Conservation (phyloP, 2,329 filamentous ascomycete genomes). For the Venturia oleaginea region DNA sequence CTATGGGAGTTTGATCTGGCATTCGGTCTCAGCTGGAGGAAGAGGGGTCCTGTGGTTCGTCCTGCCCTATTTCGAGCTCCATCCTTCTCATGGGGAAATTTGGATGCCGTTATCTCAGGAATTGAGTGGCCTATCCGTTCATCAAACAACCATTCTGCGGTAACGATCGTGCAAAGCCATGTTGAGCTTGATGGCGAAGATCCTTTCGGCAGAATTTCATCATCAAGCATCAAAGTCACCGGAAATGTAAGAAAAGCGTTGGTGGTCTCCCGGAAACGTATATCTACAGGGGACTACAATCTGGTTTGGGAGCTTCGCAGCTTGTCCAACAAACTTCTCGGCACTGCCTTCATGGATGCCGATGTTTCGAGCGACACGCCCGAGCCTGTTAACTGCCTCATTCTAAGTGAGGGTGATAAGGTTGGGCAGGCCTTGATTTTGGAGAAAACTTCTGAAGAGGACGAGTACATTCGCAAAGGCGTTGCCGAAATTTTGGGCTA, state of each 20-base stretch:
- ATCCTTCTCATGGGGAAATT: conserved; percentile 12
- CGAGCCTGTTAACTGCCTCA: conserved; percentile 10
- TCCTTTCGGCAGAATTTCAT: conserved; percentile 8
- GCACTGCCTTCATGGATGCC: conserved; percentile 14
- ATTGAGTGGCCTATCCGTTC: conserved; percentile 13
- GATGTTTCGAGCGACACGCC: not conserved
- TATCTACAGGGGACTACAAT: conserved; percentile 8
- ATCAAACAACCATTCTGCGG: not conserved
- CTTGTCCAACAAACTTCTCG: conserved; percentile 4
- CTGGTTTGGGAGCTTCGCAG: conserved; percentile 12
- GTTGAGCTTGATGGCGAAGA: conserved; percentile 11
- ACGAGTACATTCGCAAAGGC: conserved; percentile 7
- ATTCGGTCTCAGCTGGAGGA: conserved; percentile 11
- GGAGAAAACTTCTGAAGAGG: not conserved
- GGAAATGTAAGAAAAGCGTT: conserved; percentile 4
- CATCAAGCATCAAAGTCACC: conserved; percentile 5
- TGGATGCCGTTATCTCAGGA: conserved; percentile 5
- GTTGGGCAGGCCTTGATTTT: conserved; percentile 10
- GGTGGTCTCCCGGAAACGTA: conserved; percentile 7
- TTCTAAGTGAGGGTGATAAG: conserved; percentile 11
- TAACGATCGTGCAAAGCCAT: conserved; percentile 9
- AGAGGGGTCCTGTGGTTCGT: conserved; percentile 3
- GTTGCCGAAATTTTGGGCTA: conserved; percentile 12
- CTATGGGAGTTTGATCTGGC: conserved; percentile 11
- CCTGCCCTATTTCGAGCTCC: conserved; percentile 11